These are phyloP conservation scores for Daldinia sp. DNA, from an alignment of 2,329 filamentous ascomycete genomes.

Conservation along the genomic window DNA sequence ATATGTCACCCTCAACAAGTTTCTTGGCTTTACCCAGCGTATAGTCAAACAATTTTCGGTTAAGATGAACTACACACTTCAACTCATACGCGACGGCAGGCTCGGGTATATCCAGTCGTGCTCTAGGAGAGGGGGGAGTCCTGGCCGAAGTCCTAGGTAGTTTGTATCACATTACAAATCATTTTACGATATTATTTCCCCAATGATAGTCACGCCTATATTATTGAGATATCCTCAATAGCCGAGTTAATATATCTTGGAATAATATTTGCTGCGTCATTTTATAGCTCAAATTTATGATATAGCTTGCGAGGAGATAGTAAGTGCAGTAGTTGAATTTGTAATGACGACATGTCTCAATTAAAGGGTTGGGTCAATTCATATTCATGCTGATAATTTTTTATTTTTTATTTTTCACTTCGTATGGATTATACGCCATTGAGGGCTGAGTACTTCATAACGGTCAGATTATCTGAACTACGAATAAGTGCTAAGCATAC, in stretches of 20 bases:
- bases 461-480: too few relatives aligned
- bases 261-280: neutral
- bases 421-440: too few relatives aligned
- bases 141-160: neutral
- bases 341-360: too few relatives aligned
- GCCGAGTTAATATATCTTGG: neutral
- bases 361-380: too few relatives aligned
- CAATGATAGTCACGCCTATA: neutral
- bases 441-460: too few relatives aligned
- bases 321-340: neutral
- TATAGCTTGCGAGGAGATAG: neutral
- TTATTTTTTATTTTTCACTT: too few relatives aligned
- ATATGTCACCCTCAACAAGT: conserved; percentile 6
- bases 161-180: neutral
- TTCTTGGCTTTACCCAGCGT: neutral
- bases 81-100: neutral
- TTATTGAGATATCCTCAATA: neutral
- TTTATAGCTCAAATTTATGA: neutral
- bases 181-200: neutral
- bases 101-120: neutral
- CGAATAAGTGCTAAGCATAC: too few relatives aligned
- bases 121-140: neutral
- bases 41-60: conserved; percentile 4
- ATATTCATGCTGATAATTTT: too few relatives aligned
- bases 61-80: neutral